phyloP scores from a whole-genome alignment of 2,329 filamentous ascomycete genomes.

The Fusarium staphyleae region DNA sequence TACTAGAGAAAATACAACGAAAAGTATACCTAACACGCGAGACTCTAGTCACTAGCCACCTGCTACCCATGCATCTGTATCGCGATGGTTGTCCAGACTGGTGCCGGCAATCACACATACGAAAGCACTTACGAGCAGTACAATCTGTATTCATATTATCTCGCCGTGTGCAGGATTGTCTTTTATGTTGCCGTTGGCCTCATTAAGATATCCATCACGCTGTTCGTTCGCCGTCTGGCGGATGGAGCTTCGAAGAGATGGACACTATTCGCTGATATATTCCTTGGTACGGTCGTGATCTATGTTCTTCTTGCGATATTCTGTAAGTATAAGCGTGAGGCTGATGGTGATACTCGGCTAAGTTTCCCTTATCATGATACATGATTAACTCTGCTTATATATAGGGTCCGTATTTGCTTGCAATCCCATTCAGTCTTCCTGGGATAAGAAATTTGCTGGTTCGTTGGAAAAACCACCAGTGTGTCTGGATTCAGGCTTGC shows the following conservation, averaged over 20 bases:
- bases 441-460: slow-evolving; percentile 21
- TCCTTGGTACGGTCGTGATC: slow-evolving; percentile 12
- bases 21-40: not conserved
- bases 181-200: slow-evolving; percentile 18
- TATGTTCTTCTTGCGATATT: slow-evolving; percentile 21
- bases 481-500: slow-evolving; percentile 4
- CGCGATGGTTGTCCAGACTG: slow-evolving; percentile 13
- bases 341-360: too few species aligned
- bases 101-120: slow-evolving; percentile 14
- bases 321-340: too few species aligned
- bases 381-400: not conserved
- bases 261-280: slow-evolving; percentile 19
- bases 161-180: slow-evolving; percentile 10
- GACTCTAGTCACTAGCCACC: not conserved
- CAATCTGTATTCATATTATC: slow-evolving; percentile 18
- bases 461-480: slow-evolving; percentile 10
- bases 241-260: slow-evolving; percentile 14
- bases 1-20: not conserved
- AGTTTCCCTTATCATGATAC: not conserved
- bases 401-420: slow-evolving; percentile 12
- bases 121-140: slow-evolving; percentile 18
- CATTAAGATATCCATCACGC: slow-evolving; percentile 19
- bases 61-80: slow-evolving; percentile 16
- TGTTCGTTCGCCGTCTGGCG: slow-evolving; percentile 18
- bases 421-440: slow-evolving; percentile 1